Evolutionary conservation across 2,329 filamentous ascomycete species (phyloP), one percentile per base, ranked within the genome.

Genomic region (Trichophyton schoenleinii): DNA sequence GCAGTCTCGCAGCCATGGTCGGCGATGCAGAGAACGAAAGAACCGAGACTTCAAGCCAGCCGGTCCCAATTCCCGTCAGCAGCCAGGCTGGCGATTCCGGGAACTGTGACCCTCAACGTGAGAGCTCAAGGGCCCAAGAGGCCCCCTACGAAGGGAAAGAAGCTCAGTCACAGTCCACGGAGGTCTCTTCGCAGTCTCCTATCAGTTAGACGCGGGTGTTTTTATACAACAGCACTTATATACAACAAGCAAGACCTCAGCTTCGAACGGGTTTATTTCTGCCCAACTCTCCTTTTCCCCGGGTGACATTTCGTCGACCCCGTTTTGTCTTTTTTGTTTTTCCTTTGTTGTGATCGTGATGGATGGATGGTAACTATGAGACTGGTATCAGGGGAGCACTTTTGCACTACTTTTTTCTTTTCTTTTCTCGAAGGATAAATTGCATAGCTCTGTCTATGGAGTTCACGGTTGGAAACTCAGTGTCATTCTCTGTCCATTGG

Each of bases 1-100:
- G 85, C 61, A 96, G 90, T 67, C 77, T 97, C 22, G 88, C 89
- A 1, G 88, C 89, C 64, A 89, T 95, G 71, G 88, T 96, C 34
- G 88, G 86, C 0, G 84, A 81, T 44, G 81, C 85, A 58, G 82
- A 85, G 48, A 79, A 75, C 61, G 63, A 66, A n/a, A 63, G 61
- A 1, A 68, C 41, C 18, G 41, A 59, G 57, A 18, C 9, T 42
- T 18, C 36, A 3, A 28, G 18, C 44, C 20, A 38, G 34, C 34
- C 34, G 9, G 34, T 15, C 5, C 11, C 22, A 49, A 11, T 18
- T 13, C 8, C 55, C 55, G 6, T 4, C 34, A 42, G 36, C 55
- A n/a, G 34, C 5, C 28, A 36, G 38, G 55, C 55, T 58, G 18
- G 22, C 22, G 41, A 31, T 7, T 13, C 55, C 3, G 20, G 25